Evolutionary conservation across 2,329 filamentous ascomycete species (phyloP).

Genomic region (Trichoderma afroharzianum): DNA sequence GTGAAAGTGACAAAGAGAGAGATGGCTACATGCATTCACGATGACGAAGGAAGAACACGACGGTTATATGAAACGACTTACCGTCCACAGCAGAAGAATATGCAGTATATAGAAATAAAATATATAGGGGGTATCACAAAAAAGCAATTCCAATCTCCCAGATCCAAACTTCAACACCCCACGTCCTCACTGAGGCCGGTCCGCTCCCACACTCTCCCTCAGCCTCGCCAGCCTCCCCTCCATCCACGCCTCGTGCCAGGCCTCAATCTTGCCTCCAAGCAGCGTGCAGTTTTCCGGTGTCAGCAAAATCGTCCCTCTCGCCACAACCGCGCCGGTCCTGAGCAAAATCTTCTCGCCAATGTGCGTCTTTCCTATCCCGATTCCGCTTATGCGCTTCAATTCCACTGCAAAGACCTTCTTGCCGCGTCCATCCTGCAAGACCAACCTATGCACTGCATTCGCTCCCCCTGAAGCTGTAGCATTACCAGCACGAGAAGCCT

Average conservation of each 20-base stretch:
- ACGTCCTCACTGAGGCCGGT: conserved; percentile 18
- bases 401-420: conserved; percentile 70
- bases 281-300: conserved; percentile 65
- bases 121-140: conserved; percentile 14
- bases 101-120: background rate
- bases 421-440: conserved; percentile 76
- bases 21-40: background rate
- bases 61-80: background rate
- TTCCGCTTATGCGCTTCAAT: conserved; percentile 58
- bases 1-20: background rate
- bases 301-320: conserved; percentile 75
- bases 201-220: conserved; percentile 53
- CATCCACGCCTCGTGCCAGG: conserved; percentile 73
- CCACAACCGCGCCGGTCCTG: conserved; percentile 59
- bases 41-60: background rate
- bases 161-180: background rate
- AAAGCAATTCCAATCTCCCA: background rate
- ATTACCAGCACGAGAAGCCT: conserved; percentile 15
- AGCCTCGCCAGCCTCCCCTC: conserved; percentile 67
- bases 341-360: conserved; percentile 84
- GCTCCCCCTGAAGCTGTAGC: conserved; percentile 28
- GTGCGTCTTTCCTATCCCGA: conserved; percentile 60
- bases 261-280: conserved; percentile 84
- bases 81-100: background rate
- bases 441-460: conserved; percentile 69